Evolutionary conservation across 2,329 filamentous ascomycete species (phyloP), one percentile per base, ranked within the genome.

Genomic region (Fusarium sp.): DNA sequence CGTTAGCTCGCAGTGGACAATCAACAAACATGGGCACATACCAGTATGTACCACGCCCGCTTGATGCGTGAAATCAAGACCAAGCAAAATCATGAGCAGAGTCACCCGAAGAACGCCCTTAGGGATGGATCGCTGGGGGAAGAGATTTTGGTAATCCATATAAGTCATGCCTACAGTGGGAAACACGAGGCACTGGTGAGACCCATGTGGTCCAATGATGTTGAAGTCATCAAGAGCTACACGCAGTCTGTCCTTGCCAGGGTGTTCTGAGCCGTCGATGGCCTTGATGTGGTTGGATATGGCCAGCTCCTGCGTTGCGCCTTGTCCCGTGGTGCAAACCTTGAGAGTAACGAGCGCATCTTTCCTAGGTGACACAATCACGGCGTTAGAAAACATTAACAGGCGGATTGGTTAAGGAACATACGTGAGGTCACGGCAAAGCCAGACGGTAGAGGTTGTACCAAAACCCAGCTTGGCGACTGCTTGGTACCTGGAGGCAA

Each of bases 391-490:
- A 57, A 25, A 20, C 5, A 25, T n/a, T 2, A 13, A n/a, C 11
- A 44, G 2, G 18, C 1, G 13, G 40, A 9, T n/a, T 11, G 2
- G 13, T n/a, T 13, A 8, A 16, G 18, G 4, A 16, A 11, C 46
- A 33, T 61, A 46, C 49, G 6, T 27, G 5, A 55, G 25, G n/a
- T 61, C 58, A 4, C 29, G 25, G 4, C 16, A 23, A 1, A 60
- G 46, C 58, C 58, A 60, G 6, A 60, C 46, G 6, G 58, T 60
- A 9, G 36, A 56, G 13, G 29, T 25, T 4, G 36, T 20, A 5
- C 58, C 58, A 23, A n/a, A 36, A 5, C 58, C 58, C 13, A 60
- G 13, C 31, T 61, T 61, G 10, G 25, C 23, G 18, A 61, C 31
- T 3, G 11, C 31, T 1, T 46, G 34, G 14, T 55, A 56, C 20